These are phyloP conservation scores for Microstegium vimineum DNA, from an alignment of 176 grass and related monocot genomes.

Conservation along the genomic window DNA sequence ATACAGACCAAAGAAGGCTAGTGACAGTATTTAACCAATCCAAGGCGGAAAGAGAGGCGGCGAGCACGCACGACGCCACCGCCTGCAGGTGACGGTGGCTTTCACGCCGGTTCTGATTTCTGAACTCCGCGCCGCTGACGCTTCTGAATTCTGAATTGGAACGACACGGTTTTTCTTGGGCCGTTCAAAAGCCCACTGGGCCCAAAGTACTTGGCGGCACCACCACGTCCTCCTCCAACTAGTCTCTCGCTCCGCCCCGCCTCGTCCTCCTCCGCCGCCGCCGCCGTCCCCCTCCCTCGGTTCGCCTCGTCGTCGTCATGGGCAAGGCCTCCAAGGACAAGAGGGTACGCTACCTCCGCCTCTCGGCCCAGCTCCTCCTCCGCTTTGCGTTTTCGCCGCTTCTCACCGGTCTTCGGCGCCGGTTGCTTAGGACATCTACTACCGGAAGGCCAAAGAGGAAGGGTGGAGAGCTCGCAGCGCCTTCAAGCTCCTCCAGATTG, in stretches of 20 bases:
- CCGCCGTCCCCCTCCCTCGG: background rate
- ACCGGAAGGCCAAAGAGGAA: constrained; percentile 88
- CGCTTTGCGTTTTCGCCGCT: background rate
- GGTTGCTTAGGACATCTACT: constrained; percentile 66
- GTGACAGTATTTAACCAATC: too few species aligned
- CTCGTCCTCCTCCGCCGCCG: background rate
- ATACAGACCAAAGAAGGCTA: too few species aligned
- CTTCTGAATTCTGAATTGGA: background rate
- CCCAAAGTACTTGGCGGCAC: background rate
- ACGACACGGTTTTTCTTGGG: background rate
- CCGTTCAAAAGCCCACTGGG: background rate
- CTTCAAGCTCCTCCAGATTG: constrained; percentile 90
- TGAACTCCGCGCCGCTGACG: background rate
- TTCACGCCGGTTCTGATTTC: background rate
- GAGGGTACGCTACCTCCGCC: constrained; percentile 24
- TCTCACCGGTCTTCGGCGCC: background rate
- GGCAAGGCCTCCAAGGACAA: constrained; percentile 79
- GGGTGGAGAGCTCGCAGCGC: constrained; percentile 84
- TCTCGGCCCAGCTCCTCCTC: background rate
- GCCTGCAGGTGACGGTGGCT: too few species aligned
- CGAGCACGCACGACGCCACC: too few species aligned
- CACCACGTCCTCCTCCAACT: background rate
- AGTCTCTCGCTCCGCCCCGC: background rate
- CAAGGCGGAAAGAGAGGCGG: too few species aligned
- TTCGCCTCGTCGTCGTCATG: constrained; percentile 24